Evolutionary conservation across 163 green algal species (phyloP).

Genomic region (Botryococcus braunii): DNA sequence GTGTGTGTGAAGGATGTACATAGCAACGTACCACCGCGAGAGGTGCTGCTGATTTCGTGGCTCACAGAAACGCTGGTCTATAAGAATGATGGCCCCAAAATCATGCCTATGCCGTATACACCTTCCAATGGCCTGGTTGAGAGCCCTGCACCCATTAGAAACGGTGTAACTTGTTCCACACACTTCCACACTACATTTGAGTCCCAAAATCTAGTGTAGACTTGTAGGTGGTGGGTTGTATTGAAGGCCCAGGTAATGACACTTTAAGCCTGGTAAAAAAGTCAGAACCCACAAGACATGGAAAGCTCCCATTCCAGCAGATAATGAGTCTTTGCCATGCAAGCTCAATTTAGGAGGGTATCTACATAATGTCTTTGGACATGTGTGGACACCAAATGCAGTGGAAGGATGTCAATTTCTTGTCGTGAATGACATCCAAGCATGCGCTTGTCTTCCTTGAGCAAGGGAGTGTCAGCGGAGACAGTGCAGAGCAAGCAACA

Average conservation of each 20-base stretch:
- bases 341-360: background rate
- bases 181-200: background rate
- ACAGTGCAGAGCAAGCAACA: background rate
- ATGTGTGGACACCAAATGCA: no score
- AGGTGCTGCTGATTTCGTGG: slow-evolving; percentile 42
- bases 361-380: background rate
- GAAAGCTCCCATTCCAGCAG: no score
- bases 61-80: slow-evolving; percentile 67
- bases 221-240: background rate
- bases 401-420: no score
- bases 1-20: background rate
- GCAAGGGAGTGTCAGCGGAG: no score
- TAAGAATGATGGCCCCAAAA: slow-evolving; percentile 81
- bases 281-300: background rate
- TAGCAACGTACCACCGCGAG: slow-evolving; percentile 29
- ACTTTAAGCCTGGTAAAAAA: background rate
- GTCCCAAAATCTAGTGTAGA: no score
- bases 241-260: no score
- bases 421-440: no score
- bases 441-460: no score
- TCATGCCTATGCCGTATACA: slow-evolving; percentile 83
- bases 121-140: slow-evolving; percentile 86
- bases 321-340: background rate
- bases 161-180: background rate
- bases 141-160: slow-evolving; percentile 29